phyloP scores from a whole-genome alignment of 805 yeast species.

The Zygoascus biomembranicola region DNA sequence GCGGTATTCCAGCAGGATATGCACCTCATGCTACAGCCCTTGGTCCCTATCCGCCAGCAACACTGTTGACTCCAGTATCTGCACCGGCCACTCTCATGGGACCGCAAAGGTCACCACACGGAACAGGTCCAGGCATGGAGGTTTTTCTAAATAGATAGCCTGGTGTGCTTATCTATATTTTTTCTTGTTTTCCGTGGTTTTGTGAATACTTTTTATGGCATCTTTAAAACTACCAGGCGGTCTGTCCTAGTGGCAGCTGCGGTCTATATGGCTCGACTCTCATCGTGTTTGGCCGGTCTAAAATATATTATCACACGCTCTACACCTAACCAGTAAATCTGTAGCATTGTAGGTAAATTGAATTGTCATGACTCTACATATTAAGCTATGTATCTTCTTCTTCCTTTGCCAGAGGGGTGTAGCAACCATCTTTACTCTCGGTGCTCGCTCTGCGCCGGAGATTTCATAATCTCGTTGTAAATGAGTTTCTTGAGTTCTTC shows the following conservation, averaged over 20 bases:
- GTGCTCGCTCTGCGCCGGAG: neutral
- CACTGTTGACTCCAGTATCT: neutral
- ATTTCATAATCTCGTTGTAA: slow-evolving; percentile 71
- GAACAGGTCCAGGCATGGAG: neutral
- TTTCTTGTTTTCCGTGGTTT: neutral
- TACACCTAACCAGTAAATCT: neutral
- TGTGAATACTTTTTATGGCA: neutral
- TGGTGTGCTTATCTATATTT: neutral
- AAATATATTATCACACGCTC: neutral
- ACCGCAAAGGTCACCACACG: neutral
- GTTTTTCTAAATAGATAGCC: neutral
- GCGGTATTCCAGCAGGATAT: neutral
- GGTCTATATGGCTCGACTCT: too few species aligned
- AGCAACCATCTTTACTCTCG: neutral
- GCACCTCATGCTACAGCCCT: neutral
- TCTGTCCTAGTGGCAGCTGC: too few species aligned
- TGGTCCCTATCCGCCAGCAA: neutral
- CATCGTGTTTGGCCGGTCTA: neutral
- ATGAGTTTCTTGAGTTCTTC: slow-evolving; percentile 71
- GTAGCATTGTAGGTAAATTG: neutral
- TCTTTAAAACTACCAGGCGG: too few species aligned
- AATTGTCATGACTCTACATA: neutral
- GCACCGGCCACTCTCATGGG: neutral
- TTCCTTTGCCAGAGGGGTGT: neutral
- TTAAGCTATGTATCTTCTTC: neutral